Base-by-base conservation (phyloP, 805 yeast genomes). In the Pichia sporocuriosa region DNA sequence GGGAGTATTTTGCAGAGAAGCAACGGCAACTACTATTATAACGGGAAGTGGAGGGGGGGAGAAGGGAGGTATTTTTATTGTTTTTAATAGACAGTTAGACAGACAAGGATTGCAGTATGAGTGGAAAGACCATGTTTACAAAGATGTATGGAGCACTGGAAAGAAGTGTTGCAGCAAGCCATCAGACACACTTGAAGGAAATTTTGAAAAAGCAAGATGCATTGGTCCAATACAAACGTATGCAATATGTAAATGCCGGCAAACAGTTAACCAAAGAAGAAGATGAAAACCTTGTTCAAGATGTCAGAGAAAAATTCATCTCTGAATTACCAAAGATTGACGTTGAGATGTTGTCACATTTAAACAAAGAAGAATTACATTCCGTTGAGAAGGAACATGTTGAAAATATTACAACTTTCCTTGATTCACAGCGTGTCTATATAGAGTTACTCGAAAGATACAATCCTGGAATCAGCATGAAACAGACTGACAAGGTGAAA, bases 401-500 rank as follows among this genome's bases (percentile, higher is more conserved):
- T 35, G 51, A 58, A n/a, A 88, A 84, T 54, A 70, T 84, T 12
- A 65, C 75, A 4, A 65, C 70, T 9, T 90, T 77, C 56, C 64
- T 90, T 40, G 68, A 70, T 39, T 76, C 81, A 47, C 97, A 90
- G 61, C 69, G 93, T 49, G 76, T 70, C 11, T 90, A 87, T 63
- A 78, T 77, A 46, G 89, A 81, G 49, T 69, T 90, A 36, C 67
- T 89, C 33, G 93, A 84, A 51, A 72, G 95, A 51, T 93, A 90
- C 62, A 86, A 89, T 54, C 90, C 95, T 3, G 93, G 95, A 3
- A 68, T 82, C 46, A 76, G 76, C 21, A 75, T 83, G 77, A 73
- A 79, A 21, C 95, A 84, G 55, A 74, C 73, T 39, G 96, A 90
- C 46, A 79, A 81, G 42, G 80, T 90, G 22, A 70, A 79, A 52